Evolutionary conservation across 352 stramenopile genomes (phyloP), one percentile per base, ranked within the genome.

Genomic region (Pythium rishiriense): DNA sequence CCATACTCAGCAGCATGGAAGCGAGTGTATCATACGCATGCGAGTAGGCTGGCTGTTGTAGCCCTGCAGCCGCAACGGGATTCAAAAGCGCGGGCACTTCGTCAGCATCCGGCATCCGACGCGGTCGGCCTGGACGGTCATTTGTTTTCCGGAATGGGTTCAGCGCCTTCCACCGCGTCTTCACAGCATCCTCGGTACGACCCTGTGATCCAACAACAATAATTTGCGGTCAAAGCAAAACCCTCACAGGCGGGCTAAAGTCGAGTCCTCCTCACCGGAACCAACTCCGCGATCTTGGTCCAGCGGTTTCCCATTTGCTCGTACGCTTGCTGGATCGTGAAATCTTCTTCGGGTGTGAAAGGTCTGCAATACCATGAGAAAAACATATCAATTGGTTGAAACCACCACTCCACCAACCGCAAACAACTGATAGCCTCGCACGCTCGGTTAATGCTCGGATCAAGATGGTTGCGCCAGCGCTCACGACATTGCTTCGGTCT

Each of bases 391-490:
- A n/a, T n/a, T n/a, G n/a, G n/a, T n/a, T n/a, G n/a, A n/a, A n/a
- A n/a, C n/a, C n/a, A n/a, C n/a, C n/a, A n/a, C n/a, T n/a, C n/a
- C n/a, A n/a, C n/a, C n/a, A n/a, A n/a, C 41, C 3, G 41, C 22
- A 17, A 39, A 24, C 41, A 47, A 12, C 41, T 9, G 17, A 51
- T 25, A 12, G 14, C 26, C 48, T 61, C 78, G 48, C 73, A 93
- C 83, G 70, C 73, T 78, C 90, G 88, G 70, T 89, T 91, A 61
- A 98, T 89, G 54, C 88, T 94, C 35, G 96, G 96, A 76, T 98
- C 93, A 55, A 98, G 82, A 72, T 98, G 95, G 73, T 98, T 98
- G 29, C 97, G 82, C 89, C 94, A 99, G 17, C 96, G 90, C 64
- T 99, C 95, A 7, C 95, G 88, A 63, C 96, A 99, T 68, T 98